These are phyloP conservation scores for Sphagnum magellanicum DNA, from an alignment of 228 moss, liverwort and hornwort genomes.

Conservation along the genomic window DNA sequence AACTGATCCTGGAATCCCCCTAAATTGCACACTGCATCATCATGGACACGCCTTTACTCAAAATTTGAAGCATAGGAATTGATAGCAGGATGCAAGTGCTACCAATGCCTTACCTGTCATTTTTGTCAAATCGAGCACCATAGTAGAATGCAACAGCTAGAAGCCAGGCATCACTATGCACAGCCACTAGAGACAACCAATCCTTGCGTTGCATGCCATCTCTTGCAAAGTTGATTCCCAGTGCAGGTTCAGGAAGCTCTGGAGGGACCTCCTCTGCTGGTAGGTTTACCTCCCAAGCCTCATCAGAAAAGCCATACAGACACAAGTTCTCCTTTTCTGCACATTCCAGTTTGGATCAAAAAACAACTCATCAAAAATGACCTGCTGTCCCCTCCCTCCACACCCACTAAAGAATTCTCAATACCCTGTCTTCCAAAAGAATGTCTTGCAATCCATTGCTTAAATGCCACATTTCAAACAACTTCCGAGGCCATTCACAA, in stretches of 20 bases:
- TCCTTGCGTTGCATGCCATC: conserved; percentile 95
- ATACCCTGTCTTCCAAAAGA: neutral
- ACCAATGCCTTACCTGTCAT: conserved; percentile 52
- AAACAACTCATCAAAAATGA: neutral
- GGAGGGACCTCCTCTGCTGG: conserved; percentile 89
- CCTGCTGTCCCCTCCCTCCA: neutral
- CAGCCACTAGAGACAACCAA: conserved; percentile 83
- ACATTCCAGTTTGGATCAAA: neutral
- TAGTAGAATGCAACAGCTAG: conserved; percentile 91
- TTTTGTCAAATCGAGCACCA: conserved; percentile 87
- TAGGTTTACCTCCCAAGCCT: conserved; percentile 84
- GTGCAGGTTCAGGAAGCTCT: conserved; percentile 87
- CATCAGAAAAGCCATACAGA: conserved; percentile 84
- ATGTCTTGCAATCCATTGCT: conserved; percentile 1
- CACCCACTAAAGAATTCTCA: neutral
- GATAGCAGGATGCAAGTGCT: too few relatives aligned
- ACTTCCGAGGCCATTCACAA: neutral
- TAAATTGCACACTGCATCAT: too few relatives aligned
- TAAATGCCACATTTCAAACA: neutral
- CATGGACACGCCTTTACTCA: too few relatives aligned
- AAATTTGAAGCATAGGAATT: too few relatives aligned
- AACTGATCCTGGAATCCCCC: too few relatives aligned
- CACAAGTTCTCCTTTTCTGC: conserved; percentile 84
- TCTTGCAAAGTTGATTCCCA: conserved; percentile 89
- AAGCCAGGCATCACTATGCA: conserved; percentile 94